Base-by-base conservation (phyloP, 2,329 filamentous ascomycete species). In the Boeremia exigua region DNA sequence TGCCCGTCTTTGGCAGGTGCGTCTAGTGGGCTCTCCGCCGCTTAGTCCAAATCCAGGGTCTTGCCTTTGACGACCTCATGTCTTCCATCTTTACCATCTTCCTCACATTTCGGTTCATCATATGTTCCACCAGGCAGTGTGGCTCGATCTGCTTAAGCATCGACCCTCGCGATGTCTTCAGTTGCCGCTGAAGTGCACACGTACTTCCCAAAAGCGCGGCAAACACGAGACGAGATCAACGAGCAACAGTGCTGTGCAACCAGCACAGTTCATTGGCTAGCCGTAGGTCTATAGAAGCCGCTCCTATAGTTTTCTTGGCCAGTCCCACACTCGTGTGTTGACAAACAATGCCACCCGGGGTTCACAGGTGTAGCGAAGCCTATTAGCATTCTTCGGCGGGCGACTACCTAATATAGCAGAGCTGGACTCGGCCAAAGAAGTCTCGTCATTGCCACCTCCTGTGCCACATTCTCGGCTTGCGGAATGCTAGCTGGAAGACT, bases 391-490 rank as follows among this genome's bases (percentile, higher is more conserved):
- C 47, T 56, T 47, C 30, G 12, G 25, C n/a, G 47, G 47, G 48
- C 43, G 47, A 56, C 42, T 44, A 56, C 43, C 17, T 43, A 32
- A 43, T 50, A 51, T 39, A 56, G 37, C 32, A 37, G 15, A 28
- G 42, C 37, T 48, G 42, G 47, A 39, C 25, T 36, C 38, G 40
- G 39, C 33, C 46, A 28, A 43, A 32, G 14, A 10, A 38, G 25
- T 27, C 5, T 30, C 11, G 43, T 33, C 27, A 28, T 29, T 14
- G 17, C 6, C 2, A 14, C 9, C 37, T 44, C 28, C 25, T 10
- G 53, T 56, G 27, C 32, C 44, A 58, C 55, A 53, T 56, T 48
- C 38, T 45, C 14, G 9, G 12, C 33, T 55, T 29, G 19, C 57
- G 44, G 46, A 57, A 55, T 57, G 48, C 19, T 34, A 32, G 33